Evolutionary conservation across 495 filamentous ascomycete genomes (phyloP), one percentile per base, ranked within the genome.

Genomic region (Evansstolkia leycettana): DNA sequence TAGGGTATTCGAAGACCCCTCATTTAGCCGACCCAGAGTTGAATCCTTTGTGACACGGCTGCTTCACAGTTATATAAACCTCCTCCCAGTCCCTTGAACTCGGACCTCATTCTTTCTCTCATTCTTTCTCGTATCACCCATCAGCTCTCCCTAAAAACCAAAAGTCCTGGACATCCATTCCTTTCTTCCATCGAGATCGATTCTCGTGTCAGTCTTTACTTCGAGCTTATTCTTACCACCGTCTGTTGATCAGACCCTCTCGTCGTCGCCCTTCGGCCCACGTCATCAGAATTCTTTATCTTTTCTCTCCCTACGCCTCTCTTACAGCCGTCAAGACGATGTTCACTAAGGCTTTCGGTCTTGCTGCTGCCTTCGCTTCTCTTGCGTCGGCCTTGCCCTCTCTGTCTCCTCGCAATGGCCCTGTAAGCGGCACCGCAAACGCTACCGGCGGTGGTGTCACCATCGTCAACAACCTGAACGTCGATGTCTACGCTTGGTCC

Each of bases 291-390:
- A 26, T 7, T 7, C 6, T 11, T 7, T 11, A 26, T 7, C 24
- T 11, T n/a, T n/a, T n/a, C n/a, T n/a, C n/a, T n/a, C n/a, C n/a
- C n/a, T n/a, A 31, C 7, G 8, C 28, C 8, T 9, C 14, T 43
- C 29, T 33, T 28, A 37, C 14, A 24, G 31, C 29, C 18, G 41
- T 57, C 57, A 67, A 58, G 49, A 67, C 62, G 60, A 52, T 65
- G 48, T 65, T 67, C 60, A 50, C 52, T 48, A 64, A 64, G 54
- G 45, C 55, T 39, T 36, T 65, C 46, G 50, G 54, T 43, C 34
- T 60, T 34, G 48, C 53, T 32, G 55, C 61, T 44, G 47, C 49
- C 41, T 51, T 64, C 34, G 51, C 57, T 30, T 40, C 56, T 43
- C 42, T 64, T 39, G 40, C 56, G 34, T 46, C 60, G 26, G 64